phyloP scores from a whole-genome alignment of 1,139 yeast genomes.

The Pichia sp. region DNA sequence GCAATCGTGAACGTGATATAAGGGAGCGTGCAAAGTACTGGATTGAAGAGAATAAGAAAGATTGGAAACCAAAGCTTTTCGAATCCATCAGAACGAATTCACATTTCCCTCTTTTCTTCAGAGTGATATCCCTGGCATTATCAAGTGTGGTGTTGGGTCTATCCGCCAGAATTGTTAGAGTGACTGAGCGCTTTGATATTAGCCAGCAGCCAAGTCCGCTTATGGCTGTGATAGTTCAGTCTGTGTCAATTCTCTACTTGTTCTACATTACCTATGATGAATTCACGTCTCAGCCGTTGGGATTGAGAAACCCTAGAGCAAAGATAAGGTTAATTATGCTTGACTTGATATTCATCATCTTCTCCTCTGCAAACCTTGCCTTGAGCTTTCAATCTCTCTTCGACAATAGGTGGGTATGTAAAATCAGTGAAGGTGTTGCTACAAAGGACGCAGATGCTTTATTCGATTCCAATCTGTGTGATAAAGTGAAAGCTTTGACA shows the following conservation, averaged over 20 bases:
- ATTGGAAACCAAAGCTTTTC: slow-evolving; percentile 55
- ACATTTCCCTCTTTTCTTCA: slow-evolving; percentile 67
- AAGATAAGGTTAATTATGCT: slow-evolving; percentile 71
- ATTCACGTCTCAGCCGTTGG: slow-evolving; percentile 85
- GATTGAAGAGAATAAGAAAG: slow-evolving; percentile 59
- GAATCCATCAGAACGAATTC: slow-evolving; percentile 67
- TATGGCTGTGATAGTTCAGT: slow-evolving; percentile 84
- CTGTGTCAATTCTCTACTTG: slow-evolving; percentile 70
- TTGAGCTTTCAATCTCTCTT: slow-evolving; percentile 77
- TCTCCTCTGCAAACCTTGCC: slow-evolving; percentile 84
- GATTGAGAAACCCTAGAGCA: slow-evolving; percentile 74
- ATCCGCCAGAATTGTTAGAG: slow-evolving; percentile 56
- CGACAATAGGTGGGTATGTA: slow-evolving; percentile 81
- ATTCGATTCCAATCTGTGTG: slow-evolving; percentile 42
- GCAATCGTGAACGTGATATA: slow-evolving; percentile 14
- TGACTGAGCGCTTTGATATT: slow-evolving; percentile 37
- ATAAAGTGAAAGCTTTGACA: slow-evolving; percentile 73
- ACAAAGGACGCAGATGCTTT: slow-evolving; percentile 1
- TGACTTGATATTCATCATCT: slow-evolving; percentile 83
- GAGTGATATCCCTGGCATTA: slow-evolving; percentile 60
- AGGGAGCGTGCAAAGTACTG: slow-evolving; percentile 57
- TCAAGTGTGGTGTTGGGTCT: slow-evolving; percentile 59
- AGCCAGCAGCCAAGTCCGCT: slow-evolving; percentile 84
- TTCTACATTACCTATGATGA: slow-evolving; percentile 85
- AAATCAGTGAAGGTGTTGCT: slow-evolving; percentile 17